phyloP scores from a whole-genome alignment of 495 filamentous ascomycete species.

The Aspergillus diversus region DNA sequence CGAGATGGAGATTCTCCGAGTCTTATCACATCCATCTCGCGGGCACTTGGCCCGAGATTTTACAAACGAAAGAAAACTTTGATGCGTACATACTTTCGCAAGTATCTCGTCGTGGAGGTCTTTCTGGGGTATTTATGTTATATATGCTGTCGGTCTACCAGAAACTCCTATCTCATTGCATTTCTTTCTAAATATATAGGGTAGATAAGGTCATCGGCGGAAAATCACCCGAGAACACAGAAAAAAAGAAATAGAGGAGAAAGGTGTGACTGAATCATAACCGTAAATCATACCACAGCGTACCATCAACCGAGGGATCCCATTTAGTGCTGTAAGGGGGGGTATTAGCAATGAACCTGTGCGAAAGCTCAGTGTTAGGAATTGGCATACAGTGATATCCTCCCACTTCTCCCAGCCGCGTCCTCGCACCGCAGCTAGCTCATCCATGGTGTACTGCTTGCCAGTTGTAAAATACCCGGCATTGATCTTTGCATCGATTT shows the following conservation, averaged over 20 bases:
- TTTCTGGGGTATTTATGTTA: too few species aligned
- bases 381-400: conserved; percentile 56
- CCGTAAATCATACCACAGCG: conserved; percentile 2
- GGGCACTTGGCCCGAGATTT: conserved; percentile 5
- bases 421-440: conserved; percentile 82
- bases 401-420: conserved; percentile 88
- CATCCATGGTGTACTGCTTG: conserved; percentile 83
- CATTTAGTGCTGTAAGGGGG: conserved; percentile 12
- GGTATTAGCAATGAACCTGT: conserved; percentile 7
- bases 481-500: conserved; percentile 98
- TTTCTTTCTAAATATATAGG: neutral
- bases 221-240: neutral
- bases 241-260: neutral
- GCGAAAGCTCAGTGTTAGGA: neutral
- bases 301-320: neutral
- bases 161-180: neutral
- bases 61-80: too few species aligned
- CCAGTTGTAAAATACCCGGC: conserved; percentile 96
- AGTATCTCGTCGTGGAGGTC: neutral
- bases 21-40: conserved; percentile 1
- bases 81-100: neutral
- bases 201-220: neutral
- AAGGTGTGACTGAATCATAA: conserved; percentile 5
- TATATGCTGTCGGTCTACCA: neutral
- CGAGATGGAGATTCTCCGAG: conserved; percentile 14